Conservation (phyloP, 2,329 filamentous ascomycete species). For the Fusarium anguioides region DNA sequence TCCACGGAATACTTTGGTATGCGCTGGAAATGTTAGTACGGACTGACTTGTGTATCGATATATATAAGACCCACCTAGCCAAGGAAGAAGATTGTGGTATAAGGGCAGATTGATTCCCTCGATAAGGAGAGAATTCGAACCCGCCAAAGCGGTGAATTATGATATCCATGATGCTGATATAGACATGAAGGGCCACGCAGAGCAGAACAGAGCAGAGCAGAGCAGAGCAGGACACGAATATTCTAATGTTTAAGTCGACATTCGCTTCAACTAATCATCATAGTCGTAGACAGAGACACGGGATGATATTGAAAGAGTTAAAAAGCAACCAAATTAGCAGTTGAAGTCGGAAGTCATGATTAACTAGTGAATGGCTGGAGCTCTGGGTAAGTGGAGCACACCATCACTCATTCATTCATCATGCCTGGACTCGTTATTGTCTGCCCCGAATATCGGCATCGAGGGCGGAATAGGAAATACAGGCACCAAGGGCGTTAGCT, state of each 20-base stretch:
- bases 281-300: conserved; percentile 2
- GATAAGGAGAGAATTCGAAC: conserved; percentile 48
- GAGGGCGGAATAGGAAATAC: conserved; percentile 5
- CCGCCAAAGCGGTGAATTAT: conserved; percentile 47
- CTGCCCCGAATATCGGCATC: conserved; percentile 39
- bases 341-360: conserved; percentile 33
- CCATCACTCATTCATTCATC: neutral
- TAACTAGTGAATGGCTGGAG: conserved; percentile 30
- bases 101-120: conserved; percentile 30
- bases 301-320: conserved; percentile 13
- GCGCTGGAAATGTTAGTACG: conserved; percentile 19
- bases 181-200: conserved; percentile 13
- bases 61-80: conserved; percentile 33
- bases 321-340: conserved; percentile 22
- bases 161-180: conserved; percentile 46
- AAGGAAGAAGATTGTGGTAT: conserved; percentile 12
- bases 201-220: neutral
- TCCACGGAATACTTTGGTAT: conserved; percentile 50
- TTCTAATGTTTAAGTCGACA: neutral
- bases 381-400: conserved; percentile 15
- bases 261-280: conserved; percentile 6
- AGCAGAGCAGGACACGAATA: neutral
- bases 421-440: too few relatives aligned
- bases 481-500: neutral
- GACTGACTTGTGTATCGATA: neutral